Base-by-base conservation (phyloP, 805 yeast genomes). In the Ogataea philodendri region DNA sequence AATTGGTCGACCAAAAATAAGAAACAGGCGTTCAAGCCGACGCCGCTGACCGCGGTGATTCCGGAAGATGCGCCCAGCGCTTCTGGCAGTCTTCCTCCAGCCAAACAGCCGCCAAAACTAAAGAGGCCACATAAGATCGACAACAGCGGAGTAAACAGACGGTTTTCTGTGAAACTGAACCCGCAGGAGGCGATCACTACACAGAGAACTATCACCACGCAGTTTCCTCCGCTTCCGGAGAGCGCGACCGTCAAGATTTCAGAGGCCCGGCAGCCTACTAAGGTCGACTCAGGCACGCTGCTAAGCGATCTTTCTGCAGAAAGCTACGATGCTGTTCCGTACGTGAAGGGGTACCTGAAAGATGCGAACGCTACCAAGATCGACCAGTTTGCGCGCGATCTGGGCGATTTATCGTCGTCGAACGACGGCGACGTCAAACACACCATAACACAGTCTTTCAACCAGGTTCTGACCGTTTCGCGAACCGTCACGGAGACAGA, bases 361-460 rank as follows among this genome's bases (percentile, higher is more conserved):
- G 73, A 76, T 43, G 85, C 87, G 1, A 74, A 82, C 5, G 90
- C 89, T 2, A 59, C 75, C 1, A 84, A 80, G 42, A 81, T 85
- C 21, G 88, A 84, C 48, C 76, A 74, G 36, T 83, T 82, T 57
- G 76, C 80, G 7, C 69, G 74, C 13, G 71, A 69, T 34, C 62
- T 84, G 44, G 51, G 59, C 2, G 62, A 66, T 25, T 67, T 81
- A 45, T 71, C 75, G 24, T 54, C 62, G 3, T 55, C 69, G 27
- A 72, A 83, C 24, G 72, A 72, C 13, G 62, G 63, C 16, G 84
- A 80, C 41, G 74, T 82, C 32, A 79, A 79, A 48, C 57, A 58
- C 19, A 73, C 73, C 34, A 73, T 84, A 18, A 70, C 76, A 46
- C 74, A 73, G 53, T 83, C 84, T 24, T 83, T 75, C 48, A 73